These are phyloP conservation scores for Pelargonium cotyledonis DNA, from an alignment of 441 rosid species.

Conservation along the genomic window DNA sequence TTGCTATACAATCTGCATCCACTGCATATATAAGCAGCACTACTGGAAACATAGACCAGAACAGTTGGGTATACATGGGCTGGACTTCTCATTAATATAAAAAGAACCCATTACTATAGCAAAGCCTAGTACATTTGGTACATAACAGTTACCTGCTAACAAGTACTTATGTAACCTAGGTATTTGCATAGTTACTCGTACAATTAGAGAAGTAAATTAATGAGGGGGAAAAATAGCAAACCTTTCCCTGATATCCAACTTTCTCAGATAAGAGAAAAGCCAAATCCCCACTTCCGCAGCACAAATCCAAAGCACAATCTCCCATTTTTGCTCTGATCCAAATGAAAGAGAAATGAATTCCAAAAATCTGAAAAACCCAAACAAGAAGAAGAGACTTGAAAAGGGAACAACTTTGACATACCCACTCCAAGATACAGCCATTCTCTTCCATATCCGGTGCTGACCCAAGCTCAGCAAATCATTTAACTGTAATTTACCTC, in stretches of 20 bases:
- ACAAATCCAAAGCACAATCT: slow-evolving; percentile 67
- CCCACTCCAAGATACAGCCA: slow-evolving; percentile 87
- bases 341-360: background rate
- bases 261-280: slow-evolving; percentile 75
- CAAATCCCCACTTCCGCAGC: slow-evolving; percentile 85
- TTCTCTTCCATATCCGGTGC: slow-evolving; percentile 87
- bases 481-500: slow-evolving; percentile 43
- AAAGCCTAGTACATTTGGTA: too few species aligned
- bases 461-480: slow-evolving; percentile 78
- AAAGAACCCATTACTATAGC: too few species aligned
- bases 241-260: slow-evolving; percentile 67
- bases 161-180: background rate
- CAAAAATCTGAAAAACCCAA: background rate
- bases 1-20: too few species aligned
- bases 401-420: slow-evolving; percentile 17
- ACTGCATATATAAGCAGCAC: too few species aligned
- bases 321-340: slow-evolving; percentile 51
- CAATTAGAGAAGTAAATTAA: background rate
- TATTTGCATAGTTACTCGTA: background rate
- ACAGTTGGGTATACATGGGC: too few species aligned
- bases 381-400: background rate
- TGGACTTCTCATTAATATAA: too few species aligned
- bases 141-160: background rate
- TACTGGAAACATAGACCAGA: too few species aligned
- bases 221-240: slow-evolving; percentile 17